These are phyloP conservation scores for Dovyalis caffra DNA, from an alignment of 345 rosid species.

Conservation along the genomic window DNA sequence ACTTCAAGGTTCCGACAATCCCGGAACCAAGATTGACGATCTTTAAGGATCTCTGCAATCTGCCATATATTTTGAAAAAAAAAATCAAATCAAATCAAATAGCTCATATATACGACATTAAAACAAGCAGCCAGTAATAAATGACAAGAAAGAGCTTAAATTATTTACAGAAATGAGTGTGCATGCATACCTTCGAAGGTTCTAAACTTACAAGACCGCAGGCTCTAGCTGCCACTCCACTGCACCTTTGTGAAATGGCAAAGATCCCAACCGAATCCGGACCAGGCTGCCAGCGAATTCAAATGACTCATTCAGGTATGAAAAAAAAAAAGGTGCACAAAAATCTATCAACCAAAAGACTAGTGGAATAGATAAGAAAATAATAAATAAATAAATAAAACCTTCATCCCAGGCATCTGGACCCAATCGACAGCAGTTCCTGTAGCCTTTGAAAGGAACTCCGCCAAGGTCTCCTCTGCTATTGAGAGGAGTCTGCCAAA, in stretches of 20 bases:
- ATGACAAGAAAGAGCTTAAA: not conserved
- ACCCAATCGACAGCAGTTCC: constrained; percentile 99
- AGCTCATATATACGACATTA: not conserved
- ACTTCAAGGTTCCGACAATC: constrained; percentile 99
- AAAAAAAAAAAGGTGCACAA: not conserved
- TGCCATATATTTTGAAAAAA: constrained; percentile 29
- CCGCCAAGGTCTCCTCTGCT: constrained; percentile 99
- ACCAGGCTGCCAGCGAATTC: constrained; percentile 76
- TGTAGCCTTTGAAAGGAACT: constrained; percentile 99
- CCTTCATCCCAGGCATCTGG: constrained; percentile 99
- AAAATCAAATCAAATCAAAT: not conserved
- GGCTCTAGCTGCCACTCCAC: constrained; percentile 99
- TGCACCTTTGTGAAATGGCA: constrained; percentile 98
- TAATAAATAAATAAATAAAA: constrained; percentile 18
- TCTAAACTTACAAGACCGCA: constrained; percentile 99
- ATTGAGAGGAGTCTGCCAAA: constrained; percentile 86
- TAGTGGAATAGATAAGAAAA: not conserved
- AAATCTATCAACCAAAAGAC: not conserved
- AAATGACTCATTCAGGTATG: not conserved
- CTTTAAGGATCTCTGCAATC: constrained; percentile 99
- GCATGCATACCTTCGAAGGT: constrained; percentile 70
- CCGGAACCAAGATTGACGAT: constrained; percentile 97
- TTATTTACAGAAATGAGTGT: not conserved
- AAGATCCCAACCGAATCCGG: constrained; percentile 99
- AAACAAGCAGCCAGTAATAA: not conserved